A percentile compares a stretch with the other conserved stretches of the same genome.
Conservation (phyloP, 306 rosid genomes). For the Malus sylvestris region DNA sequence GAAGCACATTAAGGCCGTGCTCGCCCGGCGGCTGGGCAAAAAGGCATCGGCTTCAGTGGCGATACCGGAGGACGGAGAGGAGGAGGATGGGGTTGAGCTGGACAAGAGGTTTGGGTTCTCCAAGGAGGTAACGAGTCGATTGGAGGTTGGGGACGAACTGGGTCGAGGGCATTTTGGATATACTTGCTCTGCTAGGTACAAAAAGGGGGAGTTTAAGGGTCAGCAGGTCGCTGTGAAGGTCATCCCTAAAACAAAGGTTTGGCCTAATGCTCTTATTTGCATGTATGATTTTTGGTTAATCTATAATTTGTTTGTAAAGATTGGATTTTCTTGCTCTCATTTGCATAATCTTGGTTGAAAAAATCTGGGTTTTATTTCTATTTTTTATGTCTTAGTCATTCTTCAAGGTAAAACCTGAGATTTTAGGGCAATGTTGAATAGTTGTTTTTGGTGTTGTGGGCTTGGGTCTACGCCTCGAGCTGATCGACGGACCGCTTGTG, state of each 20-base stretch:
- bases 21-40: slow-evolving; percentile 75
- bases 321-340: neutral
- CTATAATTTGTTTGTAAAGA: neutral
- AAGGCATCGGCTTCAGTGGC: slow-evolving; percentile 44
- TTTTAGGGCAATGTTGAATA: neutral
- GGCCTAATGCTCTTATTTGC: too few species aligned
- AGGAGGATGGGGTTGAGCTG: slow-evolving; percentile 53
- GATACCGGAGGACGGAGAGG: slow-evolving; percentile 78
- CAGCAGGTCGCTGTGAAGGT: slow-evolving; percentile 91
- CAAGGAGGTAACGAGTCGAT: slow-evolving; percentile 62
- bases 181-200: slow-evolving; percentile 91
- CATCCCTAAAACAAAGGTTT: slow-evolving; percentile 82
- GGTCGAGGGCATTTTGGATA: slow-evolving; percentile 99
- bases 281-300: neutral
- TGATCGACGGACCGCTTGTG: too few species aligned
- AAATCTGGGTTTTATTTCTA: neutral
- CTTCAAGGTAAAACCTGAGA: neutral
- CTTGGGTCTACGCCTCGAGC: too few species aligned
- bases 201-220: slow-evolving; percentile 89
- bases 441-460: neutral
- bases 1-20: slow-evolving; percentile 72
- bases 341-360: neutral
- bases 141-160: slow-evolving; percentile 89
- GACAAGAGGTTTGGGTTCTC: slow-evolving; percentile 97
- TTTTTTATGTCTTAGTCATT: neutral